Evolutionary conservation across 306 rosid genomes (phyloP).

Genomic region (Senna tora): DNA sequence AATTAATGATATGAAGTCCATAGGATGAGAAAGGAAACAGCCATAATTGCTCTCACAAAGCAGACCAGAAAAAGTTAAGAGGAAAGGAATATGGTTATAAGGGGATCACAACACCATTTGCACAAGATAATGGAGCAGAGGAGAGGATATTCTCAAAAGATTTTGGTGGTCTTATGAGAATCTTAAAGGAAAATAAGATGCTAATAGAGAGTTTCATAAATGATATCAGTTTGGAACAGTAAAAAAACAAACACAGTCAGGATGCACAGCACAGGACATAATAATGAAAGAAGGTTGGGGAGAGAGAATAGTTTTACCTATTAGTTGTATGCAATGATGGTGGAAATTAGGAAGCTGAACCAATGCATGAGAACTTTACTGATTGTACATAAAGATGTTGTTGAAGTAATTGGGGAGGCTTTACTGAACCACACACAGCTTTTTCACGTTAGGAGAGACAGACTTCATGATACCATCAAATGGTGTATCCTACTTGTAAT

Average conservation of each 20-base stretch:
- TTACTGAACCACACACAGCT: slow-evolving; percentile 29
- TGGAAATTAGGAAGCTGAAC: slow-evolving; percentile 50
- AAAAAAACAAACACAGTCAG: slow-evolving; percentile 36
- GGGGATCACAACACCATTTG: slow-evolving; percentile 40
- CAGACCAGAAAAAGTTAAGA: slow-evolving; percentile 45
- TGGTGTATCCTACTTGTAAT: slow-evolving; percentile 39
- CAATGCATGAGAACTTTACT: slow-evolving; percentile 35
- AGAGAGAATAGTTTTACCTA: not conserved
- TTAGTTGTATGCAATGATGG: slow-evolving; percentile 50
- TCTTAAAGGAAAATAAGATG: slow-evolving; percentile 37
- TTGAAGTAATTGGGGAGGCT: slow-evolving; percentile 37
- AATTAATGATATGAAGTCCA: slow-evolving; percentile 44
- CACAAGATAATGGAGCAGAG: slow-evolving; percentile 32
- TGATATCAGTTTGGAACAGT: slow-evolving; percentile 37
- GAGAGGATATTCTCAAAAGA: slow-evolving; percentile 18
- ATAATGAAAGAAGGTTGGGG: slow-evolving; percentile 47
- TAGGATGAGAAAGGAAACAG: slow-evolving; percentile 56
- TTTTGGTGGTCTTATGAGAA: slow-evolving; percentile 24
- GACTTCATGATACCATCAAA: slow-evolving; percentile 38
- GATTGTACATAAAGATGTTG: slow-evolving; percentile 31
- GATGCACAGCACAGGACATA: slow-evolving; percentile 43
- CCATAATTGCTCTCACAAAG: slow-evolving; percentile 72
- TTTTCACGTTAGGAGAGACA: slow-evolving; percentile 39
- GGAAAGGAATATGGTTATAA: slow-evolving; percentile 44
- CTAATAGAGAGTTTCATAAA: slow-evolving; percentile 28